Evolutionary conservation across 2,329 filamentous ascomycete genomes (phyloP), one percentile per base, ranked within the genome.

Genomic region (Dendryphion nanum): DNA sequence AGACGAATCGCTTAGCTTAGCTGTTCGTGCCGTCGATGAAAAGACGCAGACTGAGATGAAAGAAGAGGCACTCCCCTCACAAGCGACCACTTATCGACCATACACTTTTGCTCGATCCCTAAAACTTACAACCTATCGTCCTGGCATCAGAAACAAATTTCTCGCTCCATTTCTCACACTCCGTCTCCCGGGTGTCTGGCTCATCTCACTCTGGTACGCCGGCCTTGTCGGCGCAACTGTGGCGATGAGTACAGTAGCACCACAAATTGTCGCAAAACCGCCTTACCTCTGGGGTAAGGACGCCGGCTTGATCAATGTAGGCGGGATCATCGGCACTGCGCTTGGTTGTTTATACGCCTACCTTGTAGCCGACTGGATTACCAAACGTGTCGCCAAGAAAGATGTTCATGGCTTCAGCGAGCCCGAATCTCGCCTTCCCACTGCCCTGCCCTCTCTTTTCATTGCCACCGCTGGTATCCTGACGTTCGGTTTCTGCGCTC

Each of bases 241-340:
- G 14, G 63, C 63, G 1, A 59, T 65, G 29, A 59, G 61, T 30
- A 63, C 56, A 3, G 53, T 71, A n/a, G 61, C 53, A 4, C 59
- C 67, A 0, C 59, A 65, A 34, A 35, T 70, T 2, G 53, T 71
- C 2, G 52, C 63, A 5, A 46, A 42, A 6, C 68, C 67, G 10
- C 69, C 68, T 0, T 71, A 70, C 37, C 56, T 68, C 2, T 71
- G 66, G 68, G 67, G 65, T 15, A 47, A 57, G 5, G 50, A 66
- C 18, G 62, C 59, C 12, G 68, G 69, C 0, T 45, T 70, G 6
- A 53, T 69, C 41, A 68, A 65, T 34, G 34, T 66, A 4, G 67
- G 67, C 8, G 64, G 64, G 30, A 30, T 69, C 10, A 45, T 70
- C 20, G 68, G 68, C 3, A 47, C 59, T 7, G 18, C 63, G 5